Percentiles rank a stretch among this genome's conserved stretches.
These are phyloP conservation scores for Scutellaria baicalensis DNA, from an alignment of 257 asterid genomes.

Conservation along the genomic window DNA sequence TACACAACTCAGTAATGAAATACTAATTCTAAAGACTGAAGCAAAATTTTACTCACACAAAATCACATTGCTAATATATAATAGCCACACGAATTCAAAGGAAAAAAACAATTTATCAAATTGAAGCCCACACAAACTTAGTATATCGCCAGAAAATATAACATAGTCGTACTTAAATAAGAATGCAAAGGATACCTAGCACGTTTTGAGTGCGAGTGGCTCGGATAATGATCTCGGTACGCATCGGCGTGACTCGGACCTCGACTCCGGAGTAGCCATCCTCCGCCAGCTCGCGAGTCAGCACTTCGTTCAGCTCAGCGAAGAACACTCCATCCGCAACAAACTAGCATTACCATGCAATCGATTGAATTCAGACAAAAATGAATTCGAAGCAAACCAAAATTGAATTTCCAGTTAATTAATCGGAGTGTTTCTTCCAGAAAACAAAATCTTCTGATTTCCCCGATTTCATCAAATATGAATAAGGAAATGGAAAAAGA, in stretches of 20 bases:
- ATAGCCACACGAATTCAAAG: not conserved
- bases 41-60: not conserved
- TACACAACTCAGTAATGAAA: not conserved
- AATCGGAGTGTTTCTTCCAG: not conserved
- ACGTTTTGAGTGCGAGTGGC: conserved; percentile 65
- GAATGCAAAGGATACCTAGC: conserved; percentile 24
- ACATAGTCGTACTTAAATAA: not conserved
- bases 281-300: conserved; percentile 55
- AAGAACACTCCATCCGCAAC: conserved; percentile 54
- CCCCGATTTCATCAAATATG: not conserved
- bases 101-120: not conserved
- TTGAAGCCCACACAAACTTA: not conserved
- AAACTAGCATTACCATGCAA: conserved; percentile 19
- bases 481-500: not conserved
- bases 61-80: not conserved
- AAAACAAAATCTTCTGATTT: no score
- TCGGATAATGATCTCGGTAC: conserved; percentile 56
- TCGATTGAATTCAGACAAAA: not conserved
- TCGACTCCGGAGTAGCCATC: conserved; percentile 65
- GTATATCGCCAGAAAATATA: not conserved
- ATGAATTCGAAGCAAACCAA: not conserved
- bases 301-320: conserved; percentile 50
- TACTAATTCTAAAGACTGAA: not conserved
- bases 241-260: conserved; percentile 59
- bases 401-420: not conserved